Conservation (phyloP, 208 protist genomes). For the Vickermania spadyakhi region DNA sequence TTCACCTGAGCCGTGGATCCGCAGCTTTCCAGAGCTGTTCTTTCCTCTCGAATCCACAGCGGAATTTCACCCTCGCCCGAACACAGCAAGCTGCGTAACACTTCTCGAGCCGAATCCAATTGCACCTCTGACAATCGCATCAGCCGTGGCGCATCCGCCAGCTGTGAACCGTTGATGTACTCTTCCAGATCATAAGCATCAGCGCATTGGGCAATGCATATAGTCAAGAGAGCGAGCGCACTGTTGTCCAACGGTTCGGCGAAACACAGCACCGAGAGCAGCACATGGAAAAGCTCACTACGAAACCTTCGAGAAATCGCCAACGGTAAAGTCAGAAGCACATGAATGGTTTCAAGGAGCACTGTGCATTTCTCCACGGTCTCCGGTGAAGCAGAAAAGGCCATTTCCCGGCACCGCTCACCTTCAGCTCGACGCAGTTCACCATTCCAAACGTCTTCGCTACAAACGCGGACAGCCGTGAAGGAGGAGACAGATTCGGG, state of each 20-base stretch:
- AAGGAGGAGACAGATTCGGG: no score
- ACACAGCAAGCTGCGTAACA: no score
- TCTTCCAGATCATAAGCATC: not conserved
- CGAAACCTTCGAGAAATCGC: not conserved
- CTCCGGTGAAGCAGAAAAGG: not conserved
- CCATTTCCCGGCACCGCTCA: not conserved
- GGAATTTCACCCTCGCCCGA: no score
- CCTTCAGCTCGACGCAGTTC: not conserved
- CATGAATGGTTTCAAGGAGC: not conserved
- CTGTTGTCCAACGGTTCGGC: not conserved
- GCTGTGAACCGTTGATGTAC: not conserved
- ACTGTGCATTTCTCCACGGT: not conserved
- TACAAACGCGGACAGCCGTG: no score
- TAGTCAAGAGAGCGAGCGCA: not conserved
- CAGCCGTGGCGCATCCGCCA: not conserved
- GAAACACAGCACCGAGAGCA: not conserved
- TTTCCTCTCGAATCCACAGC: no score
- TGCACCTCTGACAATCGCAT: no score
- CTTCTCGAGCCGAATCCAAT: no score
- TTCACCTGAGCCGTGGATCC: no score
- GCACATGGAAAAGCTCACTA: not conserved
- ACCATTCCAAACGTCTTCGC: not conserved
- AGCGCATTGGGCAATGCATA: not conserved
- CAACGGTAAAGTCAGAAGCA: not conserved
- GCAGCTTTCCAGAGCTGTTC: no score